Base-by-base conservation (phyloP, 2,329 filamentous ascomycete species). In the Berkeleyomyces rouxiae region DNA sequence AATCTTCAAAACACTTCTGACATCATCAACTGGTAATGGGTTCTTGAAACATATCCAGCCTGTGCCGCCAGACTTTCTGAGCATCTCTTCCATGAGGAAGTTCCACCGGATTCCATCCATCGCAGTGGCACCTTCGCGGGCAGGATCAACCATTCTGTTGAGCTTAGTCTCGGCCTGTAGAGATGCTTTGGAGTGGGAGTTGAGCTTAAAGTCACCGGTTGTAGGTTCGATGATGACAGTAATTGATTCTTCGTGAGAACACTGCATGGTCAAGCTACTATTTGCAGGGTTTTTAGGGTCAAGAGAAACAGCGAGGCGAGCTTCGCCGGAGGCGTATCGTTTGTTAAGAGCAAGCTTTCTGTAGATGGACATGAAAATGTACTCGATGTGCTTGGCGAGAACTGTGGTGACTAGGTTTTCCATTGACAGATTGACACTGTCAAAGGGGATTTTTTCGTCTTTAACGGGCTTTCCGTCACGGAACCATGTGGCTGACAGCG, bases 401-500 rank as follows among this genome's bases (percentile, higher is more conserved):
- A 91, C 83, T 42, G 80, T 79, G 68, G 85, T 85, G 51, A 99
- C 74, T 2, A 96, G 80, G 4, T 75, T 71, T 70, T 96, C 89
- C 59, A 88, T 79, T 2, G 87, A 93, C 31, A 97, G 77, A 10
- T 79, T 75, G 49, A 81, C 75, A 55, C 80, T 75, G 69, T 95
- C 81, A 42, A 96, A 77, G 1, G 78, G 71, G 37, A 96, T 78
- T n/a, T 82, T 74, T n/a, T 77, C 74, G 63, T 86, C 82, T 66
- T 81, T 79, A 47, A 90, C 82, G 70, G 92, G 87, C 68, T 86
- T 85, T 66, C 85, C 85, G 69, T 92, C 85, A 63, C 88, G 84
- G 72, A 95, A 90, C 92, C 93, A 99, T 67, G 89, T 85, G 46
- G 85, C 74, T 2, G 76, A 78, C 55, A 93, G 71, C 58, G 72